Base-by-base conservation (phyloP, 805 yeast species). In the Wickerhamiella alocasiicola region DNA sequence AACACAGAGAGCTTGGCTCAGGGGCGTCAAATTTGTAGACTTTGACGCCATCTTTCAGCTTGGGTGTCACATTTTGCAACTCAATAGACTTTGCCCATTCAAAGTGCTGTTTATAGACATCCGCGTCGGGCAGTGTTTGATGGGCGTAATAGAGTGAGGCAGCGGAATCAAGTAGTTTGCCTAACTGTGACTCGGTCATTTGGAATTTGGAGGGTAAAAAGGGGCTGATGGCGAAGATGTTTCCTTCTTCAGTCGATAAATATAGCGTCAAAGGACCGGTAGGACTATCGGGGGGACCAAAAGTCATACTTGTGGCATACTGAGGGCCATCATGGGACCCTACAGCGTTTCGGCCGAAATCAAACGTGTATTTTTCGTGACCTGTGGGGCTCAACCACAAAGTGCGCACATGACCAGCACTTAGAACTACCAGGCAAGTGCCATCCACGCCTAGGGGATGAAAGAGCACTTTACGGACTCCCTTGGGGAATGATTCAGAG, bases 161-260 rank as follows among this genome's bases (percentile, higher is more conserved):
- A 15, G 63, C 55, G n/a, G 72, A 60, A 0, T 63, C 49, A 42
- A 71, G 60, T 2, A 81, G 80, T 1, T 81, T 82, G 49, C 71
- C 76, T 4, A 49, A 38, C 24, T 34, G 27, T 12, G 29, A 32
- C 19, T 54, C 46, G 1, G 66, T 39, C n/a, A 66, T 62, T 1
- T 65, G 55, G 20, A 74, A 49, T 19, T 62, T 55, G 1, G 54
- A 45, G 0, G 87, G 83, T 16, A 71, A 50, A 53, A 76, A 77
- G n/a, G 91, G 91, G 46, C 69, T 73, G 3, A 80, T 58, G 1
- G 70, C 62, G 50, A 68, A 77, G 1, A 81, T 45, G 46, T 79
- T 81, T 11, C 78, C 75, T 40, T 74, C 79, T 7, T 59, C 53
- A 7, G 68, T 68, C 39, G 74, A 49, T 6, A 77, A 52, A 49